Evolutionary conservation across 2,329 filamentous ascomycete species (phyloP), one percentile per base, ranked within the genome.

Genomic region (Cladophialophora bantiana): DNA sequence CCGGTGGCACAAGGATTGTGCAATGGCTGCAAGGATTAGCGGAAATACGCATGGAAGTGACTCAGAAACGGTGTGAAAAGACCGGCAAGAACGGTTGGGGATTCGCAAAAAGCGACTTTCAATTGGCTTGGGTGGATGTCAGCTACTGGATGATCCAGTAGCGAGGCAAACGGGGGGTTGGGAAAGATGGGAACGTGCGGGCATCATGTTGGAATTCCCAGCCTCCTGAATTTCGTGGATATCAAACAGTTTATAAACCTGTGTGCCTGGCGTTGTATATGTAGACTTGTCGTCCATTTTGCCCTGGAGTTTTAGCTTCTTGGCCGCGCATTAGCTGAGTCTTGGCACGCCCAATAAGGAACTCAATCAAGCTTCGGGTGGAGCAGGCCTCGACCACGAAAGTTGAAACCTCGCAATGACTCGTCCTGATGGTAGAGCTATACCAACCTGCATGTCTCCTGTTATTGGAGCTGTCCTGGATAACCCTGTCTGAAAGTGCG

Each of bases 221-320:
- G 34, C 66, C 66, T 63, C 63, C 63, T 57, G 38, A 31, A 59
- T 65, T 68, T 65, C 45, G 18, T 18, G 38, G n/a, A 48, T 35
- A 50, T 52, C 60, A 65, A 68, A 65, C 40, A 6, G 32, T 54
- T 50, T 68, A 66, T 60, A 68, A 68, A 63, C 56, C 45, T 60
- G 36, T 63, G 18, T 64, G 57, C 54, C 62, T 60, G 54, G 59
- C 40, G 18, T 26, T 55, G 58, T 59, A 56, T 57, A 32, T n/a
- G 54, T n/a, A 57, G 53, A 45, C 55, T 68, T 68, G 66, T 65
- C 66, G 66, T 68, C 62, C 66, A 65, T 68, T 68, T 68, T 64
- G 42, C 42, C 42, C 31, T 55, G 35, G 12, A 15, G 18, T 53
- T 59, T 61, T 20, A 38, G 48, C 13, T 7, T 31, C 35, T 53